A percentile compares a stretch with the other conserved stretches of the same genome.
phyloP scores from a whole-genome alignment of 2,329 filamentous ascomycete genomes.

The Xylariaceae sp. region DNA sequence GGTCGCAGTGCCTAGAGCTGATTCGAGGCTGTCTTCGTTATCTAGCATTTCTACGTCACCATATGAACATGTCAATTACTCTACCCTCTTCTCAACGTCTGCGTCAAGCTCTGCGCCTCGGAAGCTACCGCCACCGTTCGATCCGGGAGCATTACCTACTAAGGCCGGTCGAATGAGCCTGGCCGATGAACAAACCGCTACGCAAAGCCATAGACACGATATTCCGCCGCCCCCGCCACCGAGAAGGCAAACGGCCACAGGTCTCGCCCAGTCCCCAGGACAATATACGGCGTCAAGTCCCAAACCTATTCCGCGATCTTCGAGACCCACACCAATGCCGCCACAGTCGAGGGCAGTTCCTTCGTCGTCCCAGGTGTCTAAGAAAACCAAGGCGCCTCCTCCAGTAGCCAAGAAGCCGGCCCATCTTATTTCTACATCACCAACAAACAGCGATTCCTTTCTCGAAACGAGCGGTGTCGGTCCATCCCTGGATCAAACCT shows the following conservation, averaged over 20 bases:
- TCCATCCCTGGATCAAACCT: conserved; percentile 23
- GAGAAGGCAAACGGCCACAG: conserved; percentile 33
- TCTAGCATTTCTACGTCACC: conserved; percentile 63
- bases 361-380: conserved; percentile 27
- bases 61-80: conserved; percentile 60
- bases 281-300: conserved; percentile 34
- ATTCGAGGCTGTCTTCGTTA: conserved; percentile 55
- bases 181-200: conserved; percentile 42
- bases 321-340: conserved; percentile 13
- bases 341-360: conserved; percentile 23
- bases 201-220: conserved; percentile 36
- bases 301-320: conserved; percentile 39
- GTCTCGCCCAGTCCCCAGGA: conserved; percentile 19
- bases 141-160: conserved; percentile 49
- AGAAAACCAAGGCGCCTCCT: conserved; percentile 40
- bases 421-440: conserved; percentile 47
- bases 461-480: conserved; percentile 21
- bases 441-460: conserved; percentile 31
- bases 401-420: conserved; percentile 65
- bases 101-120: conserved; percentile 50
- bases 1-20: conserved; percentile 65
- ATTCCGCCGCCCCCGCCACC: conserved; percentile 49
- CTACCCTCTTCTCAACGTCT: conserved; percentile 49
- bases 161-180: conserved; percentile 50
- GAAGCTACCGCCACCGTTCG: conserved; percentile 56